phyloP scores from a whole-genome alignment of 441 rosid species.

The Geranium incanum region DNA sequence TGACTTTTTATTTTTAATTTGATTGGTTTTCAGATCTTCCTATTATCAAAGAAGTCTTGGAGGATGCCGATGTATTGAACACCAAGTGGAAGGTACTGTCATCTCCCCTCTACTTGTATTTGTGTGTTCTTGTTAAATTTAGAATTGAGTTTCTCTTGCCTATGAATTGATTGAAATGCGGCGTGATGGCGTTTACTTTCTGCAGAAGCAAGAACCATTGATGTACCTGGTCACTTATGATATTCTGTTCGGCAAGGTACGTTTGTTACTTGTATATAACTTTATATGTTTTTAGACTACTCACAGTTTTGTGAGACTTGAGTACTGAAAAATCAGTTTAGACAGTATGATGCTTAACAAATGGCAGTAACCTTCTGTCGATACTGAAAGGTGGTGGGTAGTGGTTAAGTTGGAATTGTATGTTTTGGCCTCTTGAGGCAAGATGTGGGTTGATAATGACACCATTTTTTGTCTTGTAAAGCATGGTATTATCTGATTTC shows the following conservation, averaged over 20 bases:
- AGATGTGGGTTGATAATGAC: neutral
- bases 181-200: neutral
- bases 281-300: neutral
- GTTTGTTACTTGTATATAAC: neutral
- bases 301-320: neutral
- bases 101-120: neutral
- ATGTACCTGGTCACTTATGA: slow-evolving; percentile 57
- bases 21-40: slow-evolving; percentile 45
- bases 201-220: slow-evolving; percentile 73
- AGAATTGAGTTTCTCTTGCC: neutral
- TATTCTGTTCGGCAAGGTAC: slow-evolving; percentile 76
- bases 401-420: neutral
- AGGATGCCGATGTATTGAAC: slow-evolving; percentile 44
- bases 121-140: neutral
- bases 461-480: neutral
- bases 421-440: neutral
- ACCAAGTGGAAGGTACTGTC: slow-evolving; percentile 68
- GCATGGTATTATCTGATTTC: neutral
- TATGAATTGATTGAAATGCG: neutral
- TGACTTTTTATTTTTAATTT: neutral
- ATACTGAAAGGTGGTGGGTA: neutral
- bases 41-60: slow-evolving; percentile 62
- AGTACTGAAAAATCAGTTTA: neutral
- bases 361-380: neutral
- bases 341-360: neutral